Evolutionary conservation across 1,139 yeast species (phyloP), one percentile per base, ranked within the genome.

Genomic region (Saccharomyces hybrid): DNA sequence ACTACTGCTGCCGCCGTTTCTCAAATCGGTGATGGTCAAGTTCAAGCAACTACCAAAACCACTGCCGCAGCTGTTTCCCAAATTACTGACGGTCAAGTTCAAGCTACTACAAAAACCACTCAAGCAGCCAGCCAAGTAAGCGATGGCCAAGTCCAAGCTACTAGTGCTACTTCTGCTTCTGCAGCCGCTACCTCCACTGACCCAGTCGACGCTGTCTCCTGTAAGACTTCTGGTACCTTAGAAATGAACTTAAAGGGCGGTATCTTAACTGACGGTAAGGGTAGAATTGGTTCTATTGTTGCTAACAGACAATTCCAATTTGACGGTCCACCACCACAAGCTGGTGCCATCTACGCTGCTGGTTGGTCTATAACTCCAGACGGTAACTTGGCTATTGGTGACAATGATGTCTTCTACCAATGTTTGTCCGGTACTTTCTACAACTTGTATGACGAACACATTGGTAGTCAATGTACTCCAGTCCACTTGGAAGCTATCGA

Each of bases 321-420:
- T 67, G 93, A 86, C 70, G 91, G 90, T 71, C 91, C 91, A 63
- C 88, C 89, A 73, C 90, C 90, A 65, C 93, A 85, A 78, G 89
- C 90, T 56, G 93, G 91, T 73, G 78, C 89, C 63, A 82, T 85
- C 72, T 84, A 82, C 73, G 91, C 91, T 70, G 87, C 83, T 58
- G 91, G 93, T 62, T 86, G 91, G 91, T 76, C 86, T 52, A 72
- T 84, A 62, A 76, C 83, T 56, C 65, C 70, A 55, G 84, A 81
- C 54, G 88, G 88, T 64, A 68, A 75, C 75, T 82, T 86, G 70
- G 88, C 88, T 57, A 75, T 86, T 62, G 93, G 93, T 75, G 75
- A 77, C 73, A 69, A 72, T 56, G 79, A 80, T 60, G 75, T 76
- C 61, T 86, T 86, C 83, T 86, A 80, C 81, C 89, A 85, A 77